Base-by-base conservation (phyloP, 2,329 filamentous ascomycete species). In the Fusarium veterinarium region DNA sequence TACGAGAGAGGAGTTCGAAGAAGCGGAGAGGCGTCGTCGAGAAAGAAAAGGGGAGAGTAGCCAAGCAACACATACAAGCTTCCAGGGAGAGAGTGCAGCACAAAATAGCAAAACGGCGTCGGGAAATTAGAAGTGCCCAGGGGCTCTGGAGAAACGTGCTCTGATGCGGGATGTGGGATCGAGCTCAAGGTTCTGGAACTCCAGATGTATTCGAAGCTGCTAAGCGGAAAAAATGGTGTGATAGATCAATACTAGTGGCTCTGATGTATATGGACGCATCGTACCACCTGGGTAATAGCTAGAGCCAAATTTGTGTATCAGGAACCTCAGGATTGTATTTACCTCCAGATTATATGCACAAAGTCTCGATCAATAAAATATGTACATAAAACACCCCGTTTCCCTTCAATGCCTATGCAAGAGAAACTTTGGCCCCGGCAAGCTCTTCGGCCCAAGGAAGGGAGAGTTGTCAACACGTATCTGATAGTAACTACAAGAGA, bases 41-140 rank as follows among this genome's bases (percentile, higher is more conserved):
- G 4, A 28, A 20, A n/a, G 13, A 16, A 38, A 8, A 3, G 0
- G 2, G 9, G 4, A 52, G 23, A 14, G 2, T 4, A 0, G 20
- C 5, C 4, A 13, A 7, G 16, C 23, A 19, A n/a, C 14, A 31
- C 10, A 16, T 13, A 9, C 20, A 31, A 13, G 45, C 1, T 28
- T 9, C 8, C 8, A 6, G 11, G 10, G 16, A 23, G 16, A 33
- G 16, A 33, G 5, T n/a, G 17, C 5, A 12, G 13, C 4, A 28
- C 3, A 37, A 20, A 6, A 9, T 16, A 19, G 8, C 13, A 20
- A 25, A 17, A 25, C 8, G 13, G 8, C 4, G 4, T 30, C 2
- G 5, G 11, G 19, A 20, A 48, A 8, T 14, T 37, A 9, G 9
- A 52, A 17, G 23, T 33, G 17, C 3, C 8, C 10, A 7, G 9